Conservation (phyloP, 202 grass and related monocot species). For the Bolboschoenoplectus hybrid region DNA sequence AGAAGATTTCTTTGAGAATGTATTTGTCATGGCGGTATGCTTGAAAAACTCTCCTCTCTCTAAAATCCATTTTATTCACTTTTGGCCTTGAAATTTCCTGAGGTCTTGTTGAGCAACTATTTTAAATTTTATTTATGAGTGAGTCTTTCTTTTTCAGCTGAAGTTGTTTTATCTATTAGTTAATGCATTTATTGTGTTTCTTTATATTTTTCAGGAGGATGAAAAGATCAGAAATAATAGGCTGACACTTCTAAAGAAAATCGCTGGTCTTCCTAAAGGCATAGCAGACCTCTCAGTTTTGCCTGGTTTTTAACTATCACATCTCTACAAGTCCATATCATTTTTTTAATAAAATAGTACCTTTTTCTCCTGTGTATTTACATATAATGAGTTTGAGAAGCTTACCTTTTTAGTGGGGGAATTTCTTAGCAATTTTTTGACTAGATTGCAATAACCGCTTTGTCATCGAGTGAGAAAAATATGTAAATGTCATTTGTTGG, state of each 20-base stretch:
- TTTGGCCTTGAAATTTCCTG: background rate
- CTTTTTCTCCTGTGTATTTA: background rate
- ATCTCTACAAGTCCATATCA: background rate
- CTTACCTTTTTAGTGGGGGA: background rate
- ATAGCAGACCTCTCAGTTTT: conserved; percentile 84
- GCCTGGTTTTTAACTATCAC: conserved; percentile 67
- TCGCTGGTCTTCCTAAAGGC: conserved; percentile 73
- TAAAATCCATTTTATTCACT: background rate
- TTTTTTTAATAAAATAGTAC: background rate
- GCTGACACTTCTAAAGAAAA: conserved; percentile 67
- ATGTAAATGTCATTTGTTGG: background rate
- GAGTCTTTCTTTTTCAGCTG: background rate
- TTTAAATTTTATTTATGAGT: background rate
- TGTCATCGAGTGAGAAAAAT: background rate
- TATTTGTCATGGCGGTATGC: conserved; percentile 94
- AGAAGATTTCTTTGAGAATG: conserved; percentile 92
- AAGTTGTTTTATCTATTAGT: background rate
- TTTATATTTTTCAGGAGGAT: conserved; percentile 58
- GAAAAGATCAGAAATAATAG: conserved; percentile 77
- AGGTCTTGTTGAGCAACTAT: background rate
- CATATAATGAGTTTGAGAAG: background rate
- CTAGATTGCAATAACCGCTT: background rate
- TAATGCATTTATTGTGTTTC: conserved; percentile 17
- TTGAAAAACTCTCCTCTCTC: conserved; percentile 5
- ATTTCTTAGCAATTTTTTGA: conserved; percentile 5